These are phyloP conservation scores for Citropsis articulata DNA, from an alignment of 345 rosid genomes.

Conservation along the genomic window DNA sequence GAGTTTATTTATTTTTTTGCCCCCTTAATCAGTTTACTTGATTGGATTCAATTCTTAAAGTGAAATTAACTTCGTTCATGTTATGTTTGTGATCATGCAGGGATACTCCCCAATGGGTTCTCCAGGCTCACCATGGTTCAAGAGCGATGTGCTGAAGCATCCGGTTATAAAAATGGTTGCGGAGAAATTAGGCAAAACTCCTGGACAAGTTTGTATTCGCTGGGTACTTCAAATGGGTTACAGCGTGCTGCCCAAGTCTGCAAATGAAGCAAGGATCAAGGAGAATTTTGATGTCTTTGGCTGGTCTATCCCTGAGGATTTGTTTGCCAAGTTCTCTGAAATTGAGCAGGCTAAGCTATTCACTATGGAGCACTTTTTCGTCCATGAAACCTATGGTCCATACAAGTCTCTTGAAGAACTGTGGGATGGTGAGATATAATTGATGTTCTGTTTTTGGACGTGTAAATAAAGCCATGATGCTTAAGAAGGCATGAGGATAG, in stretches of 20 bases:
- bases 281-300: slow-evolving; percentile 31
- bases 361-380: too few relatives aligned
- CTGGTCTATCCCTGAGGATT: slow-evolving; percentile 29
- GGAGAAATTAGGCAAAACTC: slow-evolving; percentile 32
- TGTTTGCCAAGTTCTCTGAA: slow-evolving; percentile 30
- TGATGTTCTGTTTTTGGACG: too few relatives aligned
- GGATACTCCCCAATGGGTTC: slow-evolving; percentile 50
- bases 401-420: background rate
- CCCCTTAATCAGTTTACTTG: background rate
- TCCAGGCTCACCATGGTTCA: slow-evolving; percentile 29
- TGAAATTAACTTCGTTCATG: background rate
- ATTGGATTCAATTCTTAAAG: background rate
- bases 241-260: slow-evolving; percentile 45
- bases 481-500: too few relatives aligned
- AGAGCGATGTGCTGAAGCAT: slow-evolving; percentile 43
- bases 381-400: too few relatives aligned
- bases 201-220: slow-evolving; percentile 45
- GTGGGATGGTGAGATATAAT: too few relatives aligned
- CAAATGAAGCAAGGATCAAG: slow-evolving; percentile 38
- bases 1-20: slow-evolving; percentile 20
- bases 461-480: too few relatives aligned
- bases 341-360: slow-evolving; percentile 42
- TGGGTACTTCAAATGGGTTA: slow-evolving; percentile 56
- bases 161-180: slow-evolving; percentile 32
- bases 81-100: slow-evolving; percentile 16